phyloP scores from a whole-genome alignment of 495 filamentous ascomycete genomes.

The Elasticomyces elasticus region DNA sequence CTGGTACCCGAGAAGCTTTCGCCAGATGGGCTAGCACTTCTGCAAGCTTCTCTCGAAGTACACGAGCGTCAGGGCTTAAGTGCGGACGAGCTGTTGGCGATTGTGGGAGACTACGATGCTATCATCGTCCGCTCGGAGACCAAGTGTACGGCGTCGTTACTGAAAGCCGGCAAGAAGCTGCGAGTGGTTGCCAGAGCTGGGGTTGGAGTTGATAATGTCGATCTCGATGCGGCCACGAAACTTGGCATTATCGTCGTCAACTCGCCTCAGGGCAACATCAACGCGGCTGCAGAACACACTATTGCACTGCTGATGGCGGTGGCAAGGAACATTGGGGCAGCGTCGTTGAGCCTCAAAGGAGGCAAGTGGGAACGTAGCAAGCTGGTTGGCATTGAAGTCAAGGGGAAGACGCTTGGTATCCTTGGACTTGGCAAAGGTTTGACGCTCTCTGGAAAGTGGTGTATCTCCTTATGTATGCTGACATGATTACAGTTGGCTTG shows the following conservation, averaged over 20 bases:
- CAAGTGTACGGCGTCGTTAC: constrained; percentile 51
- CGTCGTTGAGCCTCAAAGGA: constrained; percentile 46
- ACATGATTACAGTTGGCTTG: constrained; percentile 46
- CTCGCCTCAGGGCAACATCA: constrained; percentile 58
- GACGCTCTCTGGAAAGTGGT: neutral
- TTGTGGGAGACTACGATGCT: constrained; percentile 55
- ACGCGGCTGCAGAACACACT: constrained; percentile 55
- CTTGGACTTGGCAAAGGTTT: constrained; percentile 58
- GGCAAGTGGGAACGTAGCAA: constrained; percentile 61
- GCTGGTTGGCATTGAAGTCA: constrained; percentile 59
- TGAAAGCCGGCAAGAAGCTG: constrained; percentile 48
- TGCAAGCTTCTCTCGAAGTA: constrained; percentile 47
- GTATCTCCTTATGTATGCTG: neutral
- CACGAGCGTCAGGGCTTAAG: constrained; percentile 48
- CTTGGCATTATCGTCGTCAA: constrained; percentile 64
- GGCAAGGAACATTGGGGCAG: constrained; percentile 54
- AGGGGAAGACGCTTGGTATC: constrained; percentile 56
- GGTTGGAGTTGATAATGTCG: constrained; percentile 69
- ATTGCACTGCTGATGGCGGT: constrained; percentile 56
- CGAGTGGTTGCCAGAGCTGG: constrained; percentile 66
- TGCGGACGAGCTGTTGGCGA: constrained; percentile 43
- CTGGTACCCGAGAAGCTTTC: constrained; percentile 66
- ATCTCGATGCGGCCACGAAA: constrained; percentile 54
- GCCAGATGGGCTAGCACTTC: constrained; percentile 55
- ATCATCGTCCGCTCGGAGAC: constrained; percentile 65